Evolutionary conservation across 495 filamentous ascomycete genomes (phyloP).

Genomic region (Penicillium ochrochloron): DNA sequence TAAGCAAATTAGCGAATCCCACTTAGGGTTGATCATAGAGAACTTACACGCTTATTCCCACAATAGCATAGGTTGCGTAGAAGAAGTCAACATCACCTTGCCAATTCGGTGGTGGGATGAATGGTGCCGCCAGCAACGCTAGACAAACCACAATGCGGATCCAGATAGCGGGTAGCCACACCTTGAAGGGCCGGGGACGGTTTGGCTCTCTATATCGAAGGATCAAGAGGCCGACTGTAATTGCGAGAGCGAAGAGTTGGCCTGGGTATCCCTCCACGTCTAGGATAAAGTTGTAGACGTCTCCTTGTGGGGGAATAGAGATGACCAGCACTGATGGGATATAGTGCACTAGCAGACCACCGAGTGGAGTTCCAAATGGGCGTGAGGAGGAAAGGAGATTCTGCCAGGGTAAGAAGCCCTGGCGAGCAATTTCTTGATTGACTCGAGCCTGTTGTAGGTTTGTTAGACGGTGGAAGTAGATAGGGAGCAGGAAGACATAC

Average conservation of each 20-base stretch:
- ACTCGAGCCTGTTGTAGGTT: constrained; percentile 58
- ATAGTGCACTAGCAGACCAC: constrained; percentile 69
- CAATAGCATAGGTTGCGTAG: constrained; percentile 74
- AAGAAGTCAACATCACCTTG: constrained; percentile 63
- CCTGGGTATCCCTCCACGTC: constrained; percentile 74
- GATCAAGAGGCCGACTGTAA: constrained; percentile 62
- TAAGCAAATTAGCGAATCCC: constrained; percentile 13
- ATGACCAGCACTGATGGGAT: constrained; percentile 71
- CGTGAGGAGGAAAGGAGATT: constrained; percentile 63
- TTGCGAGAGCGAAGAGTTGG: constrained; percentile 63
- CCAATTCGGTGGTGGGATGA: constrained; percentile 51
- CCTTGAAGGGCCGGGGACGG: constrained; percentile 69
- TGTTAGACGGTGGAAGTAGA: neutral
- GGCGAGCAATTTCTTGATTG: constrained; percentile 70
- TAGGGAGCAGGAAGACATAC: constrained; percentile 40
- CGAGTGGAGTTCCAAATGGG: constrained; percentile 70
- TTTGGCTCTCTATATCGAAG: constrained; percentile 65
- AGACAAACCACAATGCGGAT: constrained; percentile 41
- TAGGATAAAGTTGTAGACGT: constrained; percentile 75
- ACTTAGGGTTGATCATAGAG: neutral
- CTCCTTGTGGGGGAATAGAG: constrained; percentile 62
- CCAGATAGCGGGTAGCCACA: constrained; percentile 58
- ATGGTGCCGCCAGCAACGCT: constrained; percentile 41
- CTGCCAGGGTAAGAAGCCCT: constrained; percentile 73
- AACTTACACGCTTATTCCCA: constrained; percentile 71